Evolutionary conservation across 129 eudicot species (phyloP).

Genomic region (Artemisia annua): DNA sequence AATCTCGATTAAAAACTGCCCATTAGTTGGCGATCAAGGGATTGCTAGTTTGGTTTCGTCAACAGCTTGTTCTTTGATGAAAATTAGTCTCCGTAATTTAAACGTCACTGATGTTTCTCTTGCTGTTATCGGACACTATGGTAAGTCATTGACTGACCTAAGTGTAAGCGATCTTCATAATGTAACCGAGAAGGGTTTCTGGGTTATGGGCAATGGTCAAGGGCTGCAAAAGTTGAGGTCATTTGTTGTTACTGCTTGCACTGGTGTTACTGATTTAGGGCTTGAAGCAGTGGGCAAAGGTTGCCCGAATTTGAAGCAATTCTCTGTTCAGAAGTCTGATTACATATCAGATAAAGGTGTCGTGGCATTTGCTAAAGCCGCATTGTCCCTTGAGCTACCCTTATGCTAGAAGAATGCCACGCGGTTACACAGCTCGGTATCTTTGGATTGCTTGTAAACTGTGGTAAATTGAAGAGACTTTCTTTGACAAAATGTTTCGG

Average conservation of each 20-base stretch:
- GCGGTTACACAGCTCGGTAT: slow-evolving; percentile 70
- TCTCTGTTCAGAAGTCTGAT: slow-evolving; percentile 44
- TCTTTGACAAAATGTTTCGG: slow-evolving; percentile 61
- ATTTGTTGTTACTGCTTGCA: slow-evolving; percentile 45
- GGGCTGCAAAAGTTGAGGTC: slow-evolving; percentile 67
- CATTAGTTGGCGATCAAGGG: slow-evolving; percentile 73
- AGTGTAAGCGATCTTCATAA: slow-evolving; percentile 46
- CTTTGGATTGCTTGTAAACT: slow-evolving; percentile 50
- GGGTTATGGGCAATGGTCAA: slow-evolving; percentile 91
- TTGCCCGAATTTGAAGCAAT: slow-evolving; percentile 60
- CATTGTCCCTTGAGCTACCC: slow-evolving; percentile 50
- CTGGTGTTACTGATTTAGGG: slow-evolving; percentile 72
- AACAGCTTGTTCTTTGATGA: slow-evolving; percentile 39
- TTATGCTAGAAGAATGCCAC: slow-evolving; percentile 81
- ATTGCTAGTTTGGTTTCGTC: slow-evolving; percentile 61
- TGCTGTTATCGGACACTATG: slow-evolving; percentile 80
- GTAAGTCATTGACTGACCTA: slow-evolving; percentile 59
- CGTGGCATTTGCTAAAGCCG: slow-evolving; percentile 53
- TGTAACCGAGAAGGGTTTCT: slow-evolving; percentile 76
- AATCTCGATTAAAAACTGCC: slow-evolving; percentile 58
- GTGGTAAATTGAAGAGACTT: slow-evolving; percentile 61
- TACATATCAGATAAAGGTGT: slow-evolving; percentile 70
- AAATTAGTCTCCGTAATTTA: slow-evolving; percentile 55
- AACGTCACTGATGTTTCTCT: slow-evolving; percentile 64
- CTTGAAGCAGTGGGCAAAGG: slow-evolving; percentile 72